Base-by-base conservation (phyloP, 495 filamentous ascomycete species). In the Letharia lupina region DNA sequence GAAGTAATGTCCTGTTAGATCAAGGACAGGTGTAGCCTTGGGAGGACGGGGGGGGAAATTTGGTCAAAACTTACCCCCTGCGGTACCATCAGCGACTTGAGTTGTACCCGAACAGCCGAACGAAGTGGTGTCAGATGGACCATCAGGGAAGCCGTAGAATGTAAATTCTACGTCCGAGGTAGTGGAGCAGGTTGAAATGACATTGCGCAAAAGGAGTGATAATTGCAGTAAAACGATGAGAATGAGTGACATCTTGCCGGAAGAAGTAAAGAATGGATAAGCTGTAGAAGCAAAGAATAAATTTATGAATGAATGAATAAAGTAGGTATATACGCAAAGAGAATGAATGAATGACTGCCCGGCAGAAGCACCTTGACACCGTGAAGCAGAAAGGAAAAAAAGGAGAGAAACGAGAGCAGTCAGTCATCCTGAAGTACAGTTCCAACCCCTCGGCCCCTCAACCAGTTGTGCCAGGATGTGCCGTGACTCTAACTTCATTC, bases 91-190 rank as follows among this genome's bases (percentile, higher is more conserved):
- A 71, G 31, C 71, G 70, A 48, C 54, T 50, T 47, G 42, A n/a
- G 54, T 45, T n/a, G 54, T 60, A 23, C 63, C 63, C 10, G 54
- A 39, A 47, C 58, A 66, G 63, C 73, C 70, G 65, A 74, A 77
- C 1, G 77, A 75, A 5, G 73, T 78, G 11, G 52, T 73, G 31
- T 72, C 68, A 7, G 76, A 75, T 3, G 69, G 64, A 58, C 80
- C 78, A 66, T 81, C 79, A 10, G 79, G 78, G 44, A 67, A 78
- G 35, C 80, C 74, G 63, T 73, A 75, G 66, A 74, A 74, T 23
- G 72, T 75, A 45, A 66, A 52, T 33, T 66, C 45, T 3, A 61
- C 64, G 31, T 60, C 48, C 0, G 64, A 52, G 9, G 60, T 47
- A 0, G 33, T 45, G 33, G 58, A 47, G 31, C 58, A 61, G 59